Evolutionary conservation across 2,329 filamentous ascomycete genomes (phyloP).

Genomic region (Aspergillus sp.): DNA sequence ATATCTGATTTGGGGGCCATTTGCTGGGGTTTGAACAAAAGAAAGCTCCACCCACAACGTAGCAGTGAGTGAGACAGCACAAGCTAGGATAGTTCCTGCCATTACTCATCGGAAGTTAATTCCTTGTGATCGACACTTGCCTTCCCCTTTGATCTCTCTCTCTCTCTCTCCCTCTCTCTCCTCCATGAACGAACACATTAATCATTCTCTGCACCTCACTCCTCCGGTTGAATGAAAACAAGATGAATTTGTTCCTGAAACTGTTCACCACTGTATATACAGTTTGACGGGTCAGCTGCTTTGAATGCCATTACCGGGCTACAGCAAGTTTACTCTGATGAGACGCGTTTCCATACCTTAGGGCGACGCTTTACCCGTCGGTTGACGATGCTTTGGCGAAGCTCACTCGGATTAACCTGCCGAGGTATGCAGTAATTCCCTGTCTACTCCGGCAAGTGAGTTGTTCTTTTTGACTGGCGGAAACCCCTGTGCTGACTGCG

Average conservation of each 20-base stretch:
- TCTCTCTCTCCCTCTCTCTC: too few relatives aligned
- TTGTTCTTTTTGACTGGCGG: not conserved
- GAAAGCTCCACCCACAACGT: too few relatives aligned
- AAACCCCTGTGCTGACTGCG: not conserved
- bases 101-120: too few relatives aligned
- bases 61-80: too few relatives aligned
- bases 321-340: not conserved
- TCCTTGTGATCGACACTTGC: too few relatives aligned
- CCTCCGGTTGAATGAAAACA: not conserved
- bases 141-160: too few relatives aligned
- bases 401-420: constrained; percentile 7
- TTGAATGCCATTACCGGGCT: not conserved
- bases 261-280: not conserved
- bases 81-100: too few relatives aligned
- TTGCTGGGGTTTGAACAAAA: too few relatives aligned
- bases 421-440: not conserved
- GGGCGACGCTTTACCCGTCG: not conserved
- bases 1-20: too few relatives aligned
- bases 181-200: too few relatives aligned
- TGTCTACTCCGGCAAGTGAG: not conserved
- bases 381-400: constrained; percentile 1
- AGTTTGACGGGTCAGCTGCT: not conserved
- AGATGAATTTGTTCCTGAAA: not conserved
- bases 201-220: not conserved
- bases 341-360: not conserved